These are phyloP conservation scores for Rhytidiadelphus loreus DNA, from an alignment of 225 moss, liverwort and hornwort species.

Conservation along the genomic window DNA sequence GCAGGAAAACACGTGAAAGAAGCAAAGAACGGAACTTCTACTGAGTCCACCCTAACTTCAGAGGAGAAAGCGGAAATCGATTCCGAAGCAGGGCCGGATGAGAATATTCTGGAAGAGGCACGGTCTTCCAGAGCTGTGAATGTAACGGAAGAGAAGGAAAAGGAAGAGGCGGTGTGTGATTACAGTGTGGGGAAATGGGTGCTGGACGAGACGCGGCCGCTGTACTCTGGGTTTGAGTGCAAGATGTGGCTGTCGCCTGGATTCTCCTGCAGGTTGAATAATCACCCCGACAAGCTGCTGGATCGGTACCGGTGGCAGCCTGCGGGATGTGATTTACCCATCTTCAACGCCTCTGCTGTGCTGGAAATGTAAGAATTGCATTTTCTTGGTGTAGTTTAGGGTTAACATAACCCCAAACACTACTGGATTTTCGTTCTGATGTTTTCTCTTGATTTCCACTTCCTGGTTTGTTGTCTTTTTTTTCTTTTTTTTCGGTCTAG, in stretches of 20 bases:
- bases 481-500: no score
- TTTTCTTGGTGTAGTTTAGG: neutral
- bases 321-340: slow-evolving; percentile 46
- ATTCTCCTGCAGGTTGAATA: slow-evolving; percentile 47
- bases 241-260: slow-evolving; percentile 27
- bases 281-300: slow-evolving; percentile 42
- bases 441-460: neutral
- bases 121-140: neutral
- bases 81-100: neutral
- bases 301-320: slow-evolving; percentile 87
- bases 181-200: slow-evolving; percentile 58
- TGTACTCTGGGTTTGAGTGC: slow-evolving; percentile 68
- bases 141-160: neutral
- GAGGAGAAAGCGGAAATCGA: neutral
- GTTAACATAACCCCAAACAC: neutral
- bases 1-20: neutral
- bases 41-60: neutral
- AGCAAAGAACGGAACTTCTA: neutral
- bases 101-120: neutral
- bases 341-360: slow-evolving; percentile 31
- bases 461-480: neutral
- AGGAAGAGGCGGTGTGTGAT: slow-evolving; percentile 27
- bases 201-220: slow-evolving; percentile 21
- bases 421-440: neutral
- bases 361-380: slow-evolving; percentile 28